Conservation (phyloP, 225 moss, liverwort and hornwort genomes). For the Bryum argenteum region DNA sequence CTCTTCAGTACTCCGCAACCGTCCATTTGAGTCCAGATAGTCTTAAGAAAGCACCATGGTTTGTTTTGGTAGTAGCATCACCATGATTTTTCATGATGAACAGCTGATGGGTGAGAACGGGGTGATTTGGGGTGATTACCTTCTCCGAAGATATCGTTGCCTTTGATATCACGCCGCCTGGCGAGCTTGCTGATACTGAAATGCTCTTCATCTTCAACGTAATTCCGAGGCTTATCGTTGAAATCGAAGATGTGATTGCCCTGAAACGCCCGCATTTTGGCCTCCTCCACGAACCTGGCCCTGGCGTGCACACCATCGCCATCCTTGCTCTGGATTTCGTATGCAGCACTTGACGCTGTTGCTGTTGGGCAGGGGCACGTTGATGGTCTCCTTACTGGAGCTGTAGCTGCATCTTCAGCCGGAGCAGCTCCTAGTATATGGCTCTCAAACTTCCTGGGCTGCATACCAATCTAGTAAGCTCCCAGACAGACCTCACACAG, state of each 20-base stretch:
- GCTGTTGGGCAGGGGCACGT: constrained; percentile 28
- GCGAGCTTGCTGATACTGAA: constrained; percentile 43
- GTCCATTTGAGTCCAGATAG: too few species aligned
- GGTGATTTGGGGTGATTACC: background rate
- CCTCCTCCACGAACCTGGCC: constrained; percentile 48
- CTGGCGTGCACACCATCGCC: constrained; percentile 25
- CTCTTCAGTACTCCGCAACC: too few species aligned
- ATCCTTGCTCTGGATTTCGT: background rate
- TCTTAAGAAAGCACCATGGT: too few species aligned
- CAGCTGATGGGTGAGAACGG: too few species aligned
- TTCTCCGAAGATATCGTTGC: constrained; percentile 46
- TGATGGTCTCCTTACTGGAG: constrained; percentile 12
- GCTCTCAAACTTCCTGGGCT: constrained; percentile 48
- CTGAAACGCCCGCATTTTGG: constrained; percentile 40
- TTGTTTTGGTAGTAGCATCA: too few species aligned
- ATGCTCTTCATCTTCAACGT: constrained; percentile 25
- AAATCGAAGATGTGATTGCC: constrained; percentile 54
- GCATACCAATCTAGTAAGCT: background rate
- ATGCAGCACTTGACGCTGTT: constrained; percentile 2
- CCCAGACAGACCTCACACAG: too few species aligned
- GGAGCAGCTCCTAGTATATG: constrained; percentile 42
- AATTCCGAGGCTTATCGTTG: constrained; percentile 49
- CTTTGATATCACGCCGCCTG: constrained; percentile 41
- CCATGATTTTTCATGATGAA: too few species aligned
- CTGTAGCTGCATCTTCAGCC: background rate